These are phyloP conservation scores for Colletotrichum theobromicola DNA, from an alignment of 2,329 filamentous ascomycete genomes.

Conservation along the genomic window DNA sequence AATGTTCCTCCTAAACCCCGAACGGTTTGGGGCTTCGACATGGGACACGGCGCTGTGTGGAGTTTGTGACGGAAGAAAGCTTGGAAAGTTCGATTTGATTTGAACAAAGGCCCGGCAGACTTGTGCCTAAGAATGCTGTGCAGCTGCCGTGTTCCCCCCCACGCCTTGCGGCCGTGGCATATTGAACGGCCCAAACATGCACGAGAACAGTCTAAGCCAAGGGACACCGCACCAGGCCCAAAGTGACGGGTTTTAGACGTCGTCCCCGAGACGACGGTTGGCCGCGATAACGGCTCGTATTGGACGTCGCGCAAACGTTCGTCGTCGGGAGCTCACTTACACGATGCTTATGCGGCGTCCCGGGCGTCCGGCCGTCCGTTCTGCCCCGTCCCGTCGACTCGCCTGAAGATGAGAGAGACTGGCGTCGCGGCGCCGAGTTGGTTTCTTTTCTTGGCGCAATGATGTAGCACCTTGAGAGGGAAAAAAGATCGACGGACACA, in stretches of 20 bases:
- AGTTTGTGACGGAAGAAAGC: neutral
- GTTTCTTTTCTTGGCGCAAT: neutral
- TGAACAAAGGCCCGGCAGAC: neutral
- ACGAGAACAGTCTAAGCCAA: neutral
- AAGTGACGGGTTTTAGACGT: neutral
- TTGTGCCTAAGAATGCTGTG: conserved; percentile 10
- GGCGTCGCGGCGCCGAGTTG: neutral
- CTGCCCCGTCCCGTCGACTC: neutral
- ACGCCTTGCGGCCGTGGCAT: neutral
- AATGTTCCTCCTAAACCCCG: conserved; percentile 1
- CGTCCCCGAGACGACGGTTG: neutral
- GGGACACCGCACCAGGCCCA: neutral
- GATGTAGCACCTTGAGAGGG: neutral
- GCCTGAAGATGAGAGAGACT: neutral
- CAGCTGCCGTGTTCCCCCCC: neutral
- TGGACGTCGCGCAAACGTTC: neutral
- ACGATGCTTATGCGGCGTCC: neutral
- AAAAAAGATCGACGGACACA: neutral
- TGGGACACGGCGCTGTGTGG: neutral
- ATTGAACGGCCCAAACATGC: neutral
- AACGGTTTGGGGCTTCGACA: neutral
- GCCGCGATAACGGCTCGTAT: neutral
- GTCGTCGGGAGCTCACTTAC: neutral
- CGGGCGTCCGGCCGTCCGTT: neutral
- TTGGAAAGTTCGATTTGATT: neutral